These are phyloP conservation scores for Phaffomyces antillensis DNA, from an alignment of 805 yeast genomes.

Conservation along the genomic window DNA sequence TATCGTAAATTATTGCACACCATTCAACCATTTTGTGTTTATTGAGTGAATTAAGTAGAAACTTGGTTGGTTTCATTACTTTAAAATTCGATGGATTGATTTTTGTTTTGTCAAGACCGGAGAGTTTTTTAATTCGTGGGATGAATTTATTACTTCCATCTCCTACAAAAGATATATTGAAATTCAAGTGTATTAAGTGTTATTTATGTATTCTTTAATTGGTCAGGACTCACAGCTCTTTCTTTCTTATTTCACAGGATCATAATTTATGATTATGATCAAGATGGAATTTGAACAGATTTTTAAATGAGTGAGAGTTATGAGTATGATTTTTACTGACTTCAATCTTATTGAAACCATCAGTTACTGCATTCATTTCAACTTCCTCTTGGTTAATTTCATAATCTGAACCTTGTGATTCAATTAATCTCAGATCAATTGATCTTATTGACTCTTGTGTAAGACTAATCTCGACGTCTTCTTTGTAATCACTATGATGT, in stretches of 20 bases:
- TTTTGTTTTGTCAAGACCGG: neutral
- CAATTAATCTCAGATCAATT: neutral
- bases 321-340: no score
- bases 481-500: no score
- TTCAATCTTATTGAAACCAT: no score
- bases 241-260: no score
- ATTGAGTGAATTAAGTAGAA: slow-evolving; percentile 3
- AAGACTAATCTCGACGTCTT: slow-evolving; percentile 1
- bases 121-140: neutral
- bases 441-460: slow-evolving; percentile 2
- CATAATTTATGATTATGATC: no score
- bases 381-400: no score
- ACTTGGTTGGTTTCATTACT: slow-evolving; percentile 10
- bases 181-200: no score
- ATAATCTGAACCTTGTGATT: neutral
- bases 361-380: no score
- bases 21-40: slow-evolving; percentile 45
- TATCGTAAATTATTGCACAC: slow-evolving; percentile 64
- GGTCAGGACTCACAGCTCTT: no score
- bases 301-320: neutral
- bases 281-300: neutral
- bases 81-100: neutral
- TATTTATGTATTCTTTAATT: no score
- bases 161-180: no score
- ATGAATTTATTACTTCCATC: no score